These are phyloP conservation scores for Tetrapisispora iriomotensis DNA, from an alignment of 805 yeast species.

Conservation along the genomic window DNA sequence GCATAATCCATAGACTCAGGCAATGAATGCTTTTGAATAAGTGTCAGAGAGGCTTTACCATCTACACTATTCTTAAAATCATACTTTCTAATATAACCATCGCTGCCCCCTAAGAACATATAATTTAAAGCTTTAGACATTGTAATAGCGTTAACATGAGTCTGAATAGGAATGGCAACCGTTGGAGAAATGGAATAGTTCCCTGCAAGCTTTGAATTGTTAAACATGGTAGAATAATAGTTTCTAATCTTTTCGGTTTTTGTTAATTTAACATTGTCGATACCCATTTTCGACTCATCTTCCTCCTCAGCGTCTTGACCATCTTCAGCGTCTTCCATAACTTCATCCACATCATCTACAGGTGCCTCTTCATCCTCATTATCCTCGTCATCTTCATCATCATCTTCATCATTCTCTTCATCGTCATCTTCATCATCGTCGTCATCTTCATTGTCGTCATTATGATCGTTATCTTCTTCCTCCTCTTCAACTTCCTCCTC, in stretches of 20 bases:
- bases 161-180: constrained; percentile 77
- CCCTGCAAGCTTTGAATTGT: constrained; percentile 43
- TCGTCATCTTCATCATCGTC: constrained; percentile 15
- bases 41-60: constrained; percentile 79
- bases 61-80: constrained; percentile 79
- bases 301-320: constrained; percentile 15
- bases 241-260: constrained; percentile 17
- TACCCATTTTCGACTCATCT: constrained; percentile 4
- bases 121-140: constrained; percentile 73
- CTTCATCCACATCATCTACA: not conserved
- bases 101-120: constrained; percentile 91
- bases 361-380: constrained; percentile 12
- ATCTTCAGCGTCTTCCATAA: constrained; percentile 20
- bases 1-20: constrained; percentile 80
- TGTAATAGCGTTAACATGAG: constrained; percentile 69
- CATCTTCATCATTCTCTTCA: constrained; percentile 14
- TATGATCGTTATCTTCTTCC: constrained; percentile 13
- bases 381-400: constrained; percentile 10
- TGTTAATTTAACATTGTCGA: not conserved
- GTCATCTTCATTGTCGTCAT: constrained; percentile 10
- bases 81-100: constrained; percentile 84
- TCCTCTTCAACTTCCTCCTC: constrained; percentile 18
- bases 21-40: constrained; percentile 81
- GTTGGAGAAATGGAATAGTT: constrained; percentile 69
- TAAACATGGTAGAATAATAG: constrained; percentile 25